phyloP scores from a whole-genome alignment of 2,329 filamentous ascomycete genomes.

The Cordyceps cicadae region DNA sequence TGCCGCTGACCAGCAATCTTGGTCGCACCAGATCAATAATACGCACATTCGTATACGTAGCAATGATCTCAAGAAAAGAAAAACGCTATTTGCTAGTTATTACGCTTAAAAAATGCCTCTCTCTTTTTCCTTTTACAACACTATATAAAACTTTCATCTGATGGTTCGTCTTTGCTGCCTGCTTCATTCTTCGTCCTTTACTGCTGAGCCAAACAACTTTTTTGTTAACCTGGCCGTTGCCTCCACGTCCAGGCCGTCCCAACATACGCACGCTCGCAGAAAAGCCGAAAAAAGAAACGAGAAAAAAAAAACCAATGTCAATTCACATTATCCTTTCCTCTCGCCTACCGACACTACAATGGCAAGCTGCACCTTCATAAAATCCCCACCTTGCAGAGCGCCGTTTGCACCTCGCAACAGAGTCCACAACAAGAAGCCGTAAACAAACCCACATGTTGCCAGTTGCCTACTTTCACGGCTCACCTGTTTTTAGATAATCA shows the following conservation, averaged over 20 bases:
- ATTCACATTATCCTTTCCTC: neutral
- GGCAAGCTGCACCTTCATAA: neutral
- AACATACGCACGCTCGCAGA: neutral
- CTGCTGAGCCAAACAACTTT: neutral
- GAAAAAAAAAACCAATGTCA: neutral
- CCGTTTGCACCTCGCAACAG: constrained; percentile 1
- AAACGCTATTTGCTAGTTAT: too few relatives aligned
- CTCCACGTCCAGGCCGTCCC: neutral
- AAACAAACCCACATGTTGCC: neutral
- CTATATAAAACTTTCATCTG: neutral
- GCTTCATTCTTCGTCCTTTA: too few relatives aligned
- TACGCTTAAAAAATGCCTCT: too few relatives aligned
- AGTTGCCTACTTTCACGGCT: neutral
- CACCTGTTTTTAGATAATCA: neutral
- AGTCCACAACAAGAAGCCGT: neutral
- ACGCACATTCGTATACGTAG: too few relatives aligned
- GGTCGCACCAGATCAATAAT: too few relatives aligned
- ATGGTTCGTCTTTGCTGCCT: neutral
- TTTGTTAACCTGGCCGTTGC: neutral
- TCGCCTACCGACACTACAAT: constrained; percentile 3
- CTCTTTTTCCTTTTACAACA: too few relatives aligned
- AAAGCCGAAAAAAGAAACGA: neutral
- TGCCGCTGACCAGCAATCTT: too few relatives aligned
- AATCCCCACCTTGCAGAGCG: neutral
- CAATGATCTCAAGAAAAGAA: too few relatives aligned